These are phyloP conservation scores for Infundibulicybe gibba DNA, from an alignment of 768 basidiomycete genomes.

Conservation along the genomic window DNA sequence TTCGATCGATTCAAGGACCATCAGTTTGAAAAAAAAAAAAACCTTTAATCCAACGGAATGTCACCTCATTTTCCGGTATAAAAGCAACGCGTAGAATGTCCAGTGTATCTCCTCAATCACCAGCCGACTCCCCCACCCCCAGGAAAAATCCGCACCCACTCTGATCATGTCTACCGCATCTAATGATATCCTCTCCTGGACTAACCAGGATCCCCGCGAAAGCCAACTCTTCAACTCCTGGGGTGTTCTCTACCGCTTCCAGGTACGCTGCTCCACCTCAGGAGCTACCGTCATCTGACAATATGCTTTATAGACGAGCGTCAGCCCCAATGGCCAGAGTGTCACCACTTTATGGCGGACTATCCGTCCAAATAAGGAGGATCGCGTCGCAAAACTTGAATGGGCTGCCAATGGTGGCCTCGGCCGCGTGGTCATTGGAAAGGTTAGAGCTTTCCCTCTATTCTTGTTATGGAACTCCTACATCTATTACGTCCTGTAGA, in stretches of 20 bases:
- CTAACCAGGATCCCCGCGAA: constrained; percentile 81
- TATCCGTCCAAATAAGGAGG: constrained; percentile 83
- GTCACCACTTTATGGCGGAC: constrained; percentile 77
- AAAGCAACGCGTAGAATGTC: constrained; percentile 38
- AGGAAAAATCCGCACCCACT: constrained; percentile 13
- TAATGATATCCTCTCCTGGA: constrained; percentile 81
- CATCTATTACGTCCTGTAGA: constrained; percentile 39
- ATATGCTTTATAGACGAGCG: constrained; percentile 53
- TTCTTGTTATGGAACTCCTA: constrained; percentile 12
- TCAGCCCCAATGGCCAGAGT: constrained; percentile 58
- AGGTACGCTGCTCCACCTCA: constrained; percentile 39
- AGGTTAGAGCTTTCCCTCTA: constrained; percentile 45
- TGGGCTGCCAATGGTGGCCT: constrained; percentile 83
- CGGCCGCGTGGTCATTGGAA: constrained; percentile 82
- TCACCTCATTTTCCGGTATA: constrained; percentile 42
- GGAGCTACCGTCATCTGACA: constrained; percentile 15
- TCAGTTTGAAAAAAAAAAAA: constrained; percentile 42
- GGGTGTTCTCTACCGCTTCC: constrained; percentile 80
- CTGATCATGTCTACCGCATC: constrained; percentile 44
- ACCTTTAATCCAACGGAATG: constrained; percentile 38
- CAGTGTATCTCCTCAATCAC: constrained; percentile 17
- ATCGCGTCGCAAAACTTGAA: constrained; percentile 84
- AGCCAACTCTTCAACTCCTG: constrained; percentile 80
- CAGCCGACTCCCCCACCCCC: constrained; percentile 19
- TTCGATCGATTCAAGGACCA: constrained; percentile 65